These are phyloP conservation scores for Podaxis sp. DNA, from an alignment of 768 basidiomycete species.

Conservation along the genomic window DNA sequence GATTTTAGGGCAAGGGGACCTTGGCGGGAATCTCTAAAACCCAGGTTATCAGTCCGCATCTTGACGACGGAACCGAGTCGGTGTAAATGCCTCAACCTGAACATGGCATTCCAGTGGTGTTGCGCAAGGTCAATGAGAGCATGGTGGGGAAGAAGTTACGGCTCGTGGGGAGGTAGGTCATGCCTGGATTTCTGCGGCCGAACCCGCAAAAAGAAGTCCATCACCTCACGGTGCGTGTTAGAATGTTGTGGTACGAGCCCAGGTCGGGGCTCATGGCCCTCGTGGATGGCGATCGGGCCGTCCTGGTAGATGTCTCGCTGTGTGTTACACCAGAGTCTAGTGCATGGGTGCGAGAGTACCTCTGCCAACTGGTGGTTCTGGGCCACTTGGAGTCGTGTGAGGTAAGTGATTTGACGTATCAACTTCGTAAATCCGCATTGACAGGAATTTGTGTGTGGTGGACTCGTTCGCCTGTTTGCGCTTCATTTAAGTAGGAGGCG, in stretches of 20 bases:
- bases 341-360: slow-evolving; percentile 52
- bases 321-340: slow-evolving; percentile 40
- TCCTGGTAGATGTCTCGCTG: slow-evolving; percentile 57
- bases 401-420: slow-evolving; percentile 31
- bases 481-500: slow-evolving; percentile 27
- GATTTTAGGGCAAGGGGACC: not conserved
- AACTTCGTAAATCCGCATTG: slow-evolving; percentile 4
- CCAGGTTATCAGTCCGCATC: slow-evolving; percentile 1
- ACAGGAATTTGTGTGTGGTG: not conserved
- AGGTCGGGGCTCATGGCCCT: slow-evolving; percentile 45
- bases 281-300: slow-evolving; percentile 44
- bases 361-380: slow-evolving; percentile 50
- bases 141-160: slow-evolving; percentile 52
- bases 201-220: slow-evolving; percentile 4
- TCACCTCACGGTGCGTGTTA: slow-evolving; percentile 22
- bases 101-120: slow-evolving; percentile 40
- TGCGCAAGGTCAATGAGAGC: slow-evolving; percentile 37
- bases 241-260: slow-evolving; percentile 58
- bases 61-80: slow-evolving; percentile 4
- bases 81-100: slow-evolving; percentile 49
- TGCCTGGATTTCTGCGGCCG: not conserved
- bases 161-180: slow-evolving; percentile 54
- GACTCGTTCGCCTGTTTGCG: slow-evolving; percentile 10
- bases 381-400: slow-evolving; percentile 54
- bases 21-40: not conserved